Evolutionary conservation across 78 protist genomes (phyloP), one percentile per base, ranked within the genome.

Genomic region (Dictyostelium intermedium): DNA sequence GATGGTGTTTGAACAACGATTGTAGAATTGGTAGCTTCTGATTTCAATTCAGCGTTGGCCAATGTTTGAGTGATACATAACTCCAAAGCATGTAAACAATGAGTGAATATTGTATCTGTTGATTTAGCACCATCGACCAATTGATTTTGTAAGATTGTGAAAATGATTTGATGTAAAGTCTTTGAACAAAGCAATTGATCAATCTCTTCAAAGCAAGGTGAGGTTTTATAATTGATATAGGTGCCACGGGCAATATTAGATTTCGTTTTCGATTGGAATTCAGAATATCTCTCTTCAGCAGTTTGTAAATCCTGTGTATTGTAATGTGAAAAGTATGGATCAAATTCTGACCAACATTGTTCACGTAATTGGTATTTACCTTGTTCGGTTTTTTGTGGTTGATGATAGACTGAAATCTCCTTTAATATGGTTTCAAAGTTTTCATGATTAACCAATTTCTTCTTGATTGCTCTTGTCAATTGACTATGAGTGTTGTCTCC

Each of bases 351-450:
- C 96, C 96, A 92, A 60, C 91, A 92, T 84, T 73, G 53, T 56
- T 92, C 96, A 27, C 80, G 77, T 27, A 92, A 56, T 72, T 92
- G 96, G 23, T 84, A 92, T 32, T 85, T 84, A 13, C 96, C 96
- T 60, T 92, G 96, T 63, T 92, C 96, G 41, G 92, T 92, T 70
- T 89, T 89, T 80, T 89, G 94, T 80, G 94, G 94, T 11, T 16
- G 69, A 18, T 89, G 94, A 53, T 69, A 89, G 7, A 47, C 50
- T 32, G 94, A 72, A 39, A 92, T 72, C 34, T 92, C 96, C 27
- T 84, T 84, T 5, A 92, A 61, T 25, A 92, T 92, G 16, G 37
- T 43, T 50, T 92, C 96, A 39, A 92, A 92, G 14, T 72, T 35
- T 50, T 84, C 85, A 78, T 84, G 91, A 16, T 83, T 41, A 9